Base-by-base conservation (phyloP, 73 alveolate species). In the Paramecium sonneborni region DNA sequence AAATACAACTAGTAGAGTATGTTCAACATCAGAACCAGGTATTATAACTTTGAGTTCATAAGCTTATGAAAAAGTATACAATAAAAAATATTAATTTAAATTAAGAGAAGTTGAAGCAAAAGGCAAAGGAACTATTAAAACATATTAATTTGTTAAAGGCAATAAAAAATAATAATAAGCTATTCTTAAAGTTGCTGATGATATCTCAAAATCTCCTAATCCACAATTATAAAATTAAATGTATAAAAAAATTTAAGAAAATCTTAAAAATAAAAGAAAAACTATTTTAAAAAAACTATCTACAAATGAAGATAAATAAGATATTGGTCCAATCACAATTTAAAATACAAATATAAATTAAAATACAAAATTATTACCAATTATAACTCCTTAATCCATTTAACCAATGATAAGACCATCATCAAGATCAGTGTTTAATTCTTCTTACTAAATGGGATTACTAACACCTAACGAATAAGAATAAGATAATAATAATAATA, bases 1-100 rank as follows among this genome's bases (percentile, higher is more conserved):
- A 1, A 97, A 97, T 88, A 97, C 97, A 48, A 96, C 99, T 10
- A 93, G 98, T 74, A 93, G 99, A 93, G 97, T 98, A 95, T 95
- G 99, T 69, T 93, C 98, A 14, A 95, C 96, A 46, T 94, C 98
- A 35, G 88, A 86, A 68, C 85, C 76, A n/a, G 93, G 85, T 5
- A n/a, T 76, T 20, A 76, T 86, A 18, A 86, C 93, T 35, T 6
- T 86, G 6, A 62, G 88, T 62, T 20, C 46, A 5, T 55, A 86
- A 58, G 93, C 93, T 0, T 62, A 62, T 39, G 86, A 35, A 2
- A 15, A 86, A 35, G 82, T 72, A 23, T 34, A 37, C 8, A 86
- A 86, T 32, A 34, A 72, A 35, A 72, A 72, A 72, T 72, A 72
- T n/a, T 32, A 30, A 14, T 72, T 72, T 72, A 72, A 32, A 35